Conservation (phyloP, 73 alveolate species). For the Paraurostyla sp. region DNA sequence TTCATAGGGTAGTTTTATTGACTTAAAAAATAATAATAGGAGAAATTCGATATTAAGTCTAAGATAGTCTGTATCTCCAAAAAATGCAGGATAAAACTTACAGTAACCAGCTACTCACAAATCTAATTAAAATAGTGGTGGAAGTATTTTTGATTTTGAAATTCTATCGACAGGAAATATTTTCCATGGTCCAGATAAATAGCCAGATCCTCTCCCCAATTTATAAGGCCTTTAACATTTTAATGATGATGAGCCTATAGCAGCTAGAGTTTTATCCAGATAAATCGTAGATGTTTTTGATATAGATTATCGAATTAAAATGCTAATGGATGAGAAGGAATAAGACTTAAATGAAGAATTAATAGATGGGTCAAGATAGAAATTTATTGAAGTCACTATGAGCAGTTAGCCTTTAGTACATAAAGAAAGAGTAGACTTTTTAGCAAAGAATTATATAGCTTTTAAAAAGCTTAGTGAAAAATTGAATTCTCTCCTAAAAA, state of each 20-base stretch:
- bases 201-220: background rate
- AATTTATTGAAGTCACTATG: slow-evolving; percentile 40
- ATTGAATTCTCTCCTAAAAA: background rate
- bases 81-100: no score
- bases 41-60: no score
- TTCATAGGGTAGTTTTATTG: no score
- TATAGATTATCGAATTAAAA: slow-evolving; percentile 13
- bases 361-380: slow-evolving; percentile 20
- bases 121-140: slow-evolving; percentile 21
- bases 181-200: background rate
- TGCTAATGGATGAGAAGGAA: slow-evolving; percentile 25
- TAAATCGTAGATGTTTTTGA: background rate
- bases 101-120: no score
- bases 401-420: slow-evolving; percentile 14
- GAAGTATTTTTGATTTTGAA: slow-evolving; percentile 40
- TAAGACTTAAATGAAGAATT: slow-evolving; percentile 26
- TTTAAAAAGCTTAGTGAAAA: slow-evolving; percentile 1
- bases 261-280: slow-evolving; percentile 24
- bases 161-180: slow-evolving; percentile 23
- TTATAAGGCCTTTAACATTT: background rate
- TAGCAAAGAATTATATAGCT: slow-evolving; percentile 16
- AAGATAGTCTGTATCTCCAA: no score
- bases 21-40: no score
- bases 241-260: background rate
- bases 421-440: slow-evolving; percentile 41